Conservation (phyloP, 2,329 filamentous ascomycete genomes). For the Fusarium azukiicola region DNA sequence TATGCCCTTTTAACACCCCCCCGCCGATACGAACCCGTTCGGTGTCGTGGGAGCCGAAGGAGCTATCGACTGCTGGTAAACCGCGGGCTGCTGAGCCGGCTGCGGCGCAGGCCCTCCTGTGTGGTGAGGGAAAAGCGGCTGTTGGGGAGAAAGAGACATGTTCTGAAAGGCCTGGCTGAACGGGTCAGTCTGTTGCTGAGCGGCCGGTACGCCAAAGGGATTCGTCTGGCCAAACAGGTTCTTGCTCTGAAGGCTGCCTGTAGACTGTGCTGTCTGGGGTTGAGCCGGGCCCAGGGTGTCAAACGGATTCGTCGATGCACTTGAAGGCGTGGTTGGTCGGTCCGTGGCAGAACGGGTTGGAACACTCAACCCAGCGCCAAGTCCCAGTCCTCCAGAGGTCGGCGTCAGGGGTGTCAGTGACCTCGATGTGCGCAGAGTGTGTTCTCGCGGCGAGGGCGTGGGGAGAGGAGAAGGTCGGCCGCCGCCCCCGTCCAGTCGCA, state of each 20-base stretch:
- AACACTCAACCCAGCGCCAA: constrained; percentile 60
- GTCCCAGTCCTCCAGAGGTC: constrained; percentile 54
- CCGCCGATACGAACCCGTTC: constrained; percentile 64
- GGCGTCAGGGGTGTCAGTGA: constrained; percentile 77
- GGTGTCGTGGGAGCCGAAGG: constrained; percentile 66
- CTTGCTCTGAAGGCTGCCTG: constrained; percentile 78
- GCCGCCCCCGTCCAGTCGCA: constrained; percentile 88
- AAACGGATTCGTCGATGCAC: constrained; percentile 84
- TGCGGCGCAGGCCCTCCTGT: constrained; percentile 81
- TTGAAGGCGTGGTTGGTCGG: constrained; percentile 65
- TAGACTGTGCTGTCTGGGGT: constrained; percentile 83
- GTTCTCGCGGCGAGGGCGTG: constrained; percentile 68
- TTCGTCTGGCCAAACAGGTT: constrained; percentile 81
- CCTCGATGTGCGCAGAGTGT: constrained; percentile 70
- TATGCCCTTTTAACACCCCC: too few relatives aligned
- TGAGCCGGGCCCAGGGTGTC: constrained; percentile 77
- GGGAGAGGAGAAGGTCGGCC: constrained; percentile 63
- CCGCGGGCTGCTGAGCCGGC: constrained; percentile 62
- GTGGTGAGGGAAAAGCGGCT: constrained; percentile 87
- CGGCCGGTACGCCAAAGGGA: constrained; percentile 80
- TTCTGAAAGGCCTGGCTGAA: constrained; percentile 88
- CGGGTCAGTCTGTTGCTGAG: constrained; percentile 58
- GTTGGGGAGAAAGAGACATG: constrained; percentile 82
- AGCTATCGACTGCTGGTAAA: constrained; percentile 68
- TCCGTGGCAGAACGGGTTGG: constrained; percentile 56